Conservation (phyloP, 2,329 filamentous ascomycete species). For the Biscogniauxia marginata region DNA sequence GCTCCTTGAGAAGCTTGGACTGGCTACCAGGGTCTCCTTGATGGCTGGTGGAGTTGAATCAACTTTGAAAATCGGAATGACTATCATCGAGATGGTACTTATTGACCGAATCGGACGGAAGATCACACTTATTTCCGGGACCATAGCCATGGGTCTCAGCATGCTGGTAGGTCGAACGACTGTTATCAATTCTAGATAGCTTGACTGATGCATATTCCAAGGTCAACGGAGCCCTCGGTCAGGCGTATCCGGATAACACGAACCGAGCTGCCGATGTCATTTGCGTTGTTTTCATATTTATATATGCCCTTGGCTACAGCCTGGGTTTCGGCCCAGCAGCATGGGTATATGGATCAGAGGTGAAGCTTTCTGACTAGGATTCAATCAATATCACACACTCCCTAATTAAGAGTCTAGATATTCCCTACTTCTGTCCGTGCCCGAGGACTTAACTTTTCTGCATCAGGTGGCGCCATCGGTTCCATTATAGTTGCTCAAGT, state of each 20-base stretch:
- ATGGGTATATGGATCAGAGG: slow-evolving; percentile 61
- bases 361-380: slow-evolving; percentile 19
- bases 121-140: slow-evolving; percentile 48
- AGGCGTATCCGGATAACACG: slow-evolving; percentile 48
- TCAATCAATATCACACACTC: neutral
- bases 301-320: slow-evolving; percentile 58
- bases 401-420: slow-evolving; percentile 38
- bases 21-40: slow-evolving; percentile 46
- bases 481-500: slow-evolving; percentile 53
- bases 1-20: slow-evolving; percentile 50
- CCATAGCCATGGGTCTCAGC: slow-evolving; percentile 50
- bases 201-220: slow-evolving; percentile 21
- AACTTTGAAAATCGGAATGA: slow-evolving; percentile 56
- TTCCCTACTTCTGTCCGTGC: slow-evolving; percentile 58
- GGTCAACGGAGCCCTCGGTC: slow-evolving; percentile 54
- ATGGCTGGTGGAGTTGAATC: slow-evolving; percentile 56
- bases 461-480: slow-evolving; percentile 54
- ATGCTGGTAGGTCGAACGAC: slow-evolving; percentile 44
- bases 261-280: slow-evolving; percentile 48
- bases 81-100: slow-evolving; percentile 54
- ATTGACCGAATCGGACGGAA: slow-evolving; percentile 53
- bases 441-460: slow-evolving; percentile 54
- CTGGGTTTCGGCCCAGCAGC: slow-evolving; percentile 56
- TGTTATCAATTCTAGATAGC: neutral
- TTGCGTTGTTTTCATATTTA: slow-evolving; percentile 56